Evolutionary conservation across 352 stramenopile genomes (phyloP), one percentile per base, ranked within the genome.

Genomic region (Globisporangium emineosum): DNA sequence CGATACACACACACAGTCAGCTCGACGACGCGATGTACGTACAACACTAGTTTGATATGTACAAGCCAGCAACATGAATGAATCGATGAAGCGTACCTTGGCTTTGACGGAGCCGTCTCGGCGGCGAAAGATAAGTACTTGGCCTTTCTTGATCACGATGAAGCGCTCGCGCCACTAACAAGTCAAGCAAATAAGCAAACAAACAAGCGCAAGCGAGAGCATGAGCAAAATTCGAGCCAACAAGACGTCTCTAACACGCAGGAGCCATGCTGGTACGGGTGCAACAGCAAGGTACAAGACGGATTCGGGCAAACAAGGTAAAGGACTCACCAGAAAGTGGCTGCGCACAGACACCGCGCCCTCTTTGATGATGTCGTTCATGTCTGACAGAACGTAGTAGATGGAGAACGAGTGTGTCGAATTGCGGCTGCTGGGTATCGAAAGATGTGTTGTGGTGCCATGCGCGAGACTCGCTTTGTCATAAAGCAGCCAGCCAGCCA

Each of bases 301-400:
- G n/a, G n/a, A n/a, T n/a, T n/a, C n/a, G n/a, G n/a, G n/a, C n/a
- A n/a, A n/a, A n/a, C n/a, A n/a, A n/a, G n/a, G n/a, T n/a, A n/a
- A n/a, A n/a, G n/a, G n/a, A n/a, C n/a, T 40, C 70, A 91, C 79
- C 64, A 91, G 82, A 27, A 88, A 91, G 40, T 86, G 81, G 6
- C 79, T 78, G 7, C 79, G 81, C 21, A 91, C 79, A 10, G 75
- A 64, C 15, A 91, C 72, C 15, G 72, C 77, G 56, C 81, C 81
- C 71, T 88, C 77, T 58, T 88, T 89, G 65, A 88, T 78, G 29
- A 62, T 64, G 2, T 69, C 57, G 40, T 62, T 50, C 64, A 69
- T 69, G 13, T 45, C 10, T 17, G 37, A n/a, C n/a, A n/a, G n/a
- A n/a, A n/a, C 17, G 17, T 12, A 6, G 17, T 23, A 7, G 42